Evolutionary conservation across 352 stramenopile species (phyloP), one percentile per base, ranked within the genome.

Genomic region (Phytophthora macrochlamydospora): DNA sequence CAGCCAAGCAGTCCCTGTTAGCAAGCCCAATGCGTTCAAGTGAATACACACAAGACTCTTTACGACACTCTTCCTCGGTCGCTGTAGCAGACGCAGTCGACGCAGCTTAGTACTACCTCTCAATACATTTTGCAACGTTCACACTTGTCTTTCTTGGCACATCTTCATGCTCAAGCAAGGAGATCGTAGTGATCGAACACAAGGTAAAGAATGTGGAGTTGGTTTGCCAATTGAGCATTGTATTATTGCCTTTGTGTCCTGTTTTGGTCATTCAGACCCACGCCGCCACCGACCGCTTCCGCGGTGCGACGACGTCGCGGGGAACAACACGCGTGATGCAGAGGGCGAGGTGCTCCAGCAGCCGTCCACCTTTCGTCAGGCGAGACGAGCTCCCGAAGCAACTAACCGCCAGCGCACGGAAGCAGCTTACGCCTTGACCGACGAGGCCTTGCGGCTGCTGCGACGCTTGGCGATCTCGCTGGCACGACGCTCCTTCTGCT

Each of bases 401-500:
- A 44, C 51, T 43, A 71, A 46, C 48, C 53, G 58, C 73, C 71
- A 69, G 56, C 46, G 46, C 43, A 24, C 18, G 18, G 9, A 60
- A 38, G 40, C 60, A 76, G 81, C 75, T 91, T 94, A 93, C 56
- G 90, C 85, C 83, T 98, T 96, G 54, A 95, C 85, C 79, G 91
- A 95, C 75, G 85, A 92, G 90, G 59, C 85, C 96, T 98, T 92
- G 82, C 97, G 95, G 75, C 96, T 99, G 81, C 93, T 98, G 82
- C 97, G 92, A 86, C 97, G 95, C 95, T 99, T 99, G 76, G 93
- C 97, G 76, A 99, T 96, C 71, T 98, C 93, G 73, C 94, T 99
- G 80, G 96, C 92, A 89, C 96, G 90, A 80, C 95, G 93, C 82
- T 99, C 97, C 89, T 98, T 98, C 86, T 98, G 92, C 87, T 99